Base-by-base conservation (phyloP, 2,329 filamentous ascomycete genomes). In the Lecanicillium sp. region DNA sequence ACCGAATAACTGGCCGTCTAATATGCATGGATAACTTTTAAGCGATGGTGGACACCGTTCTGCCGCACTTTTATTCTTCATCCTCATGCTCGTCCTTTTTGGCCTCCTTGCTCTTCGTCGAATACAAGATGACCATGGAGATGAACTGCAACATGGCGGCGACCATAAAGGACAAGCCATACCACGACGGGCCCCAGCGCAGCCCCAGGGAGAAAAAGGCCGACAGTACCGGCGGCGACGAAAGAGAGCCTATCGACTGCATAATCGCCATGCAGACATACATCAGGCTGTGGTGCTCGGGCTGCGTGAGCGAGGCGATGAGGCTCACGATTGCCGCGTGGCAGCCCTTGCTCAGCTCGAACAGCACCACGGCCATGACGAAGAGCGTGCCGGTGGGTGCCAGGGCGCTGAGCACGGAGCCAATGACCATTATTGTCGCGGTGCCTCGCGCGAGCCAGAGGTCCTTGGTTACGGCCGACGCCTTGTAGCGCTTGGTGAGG, bases 131-230 rank as follows among this genome's bases (percentile, higher is more conserved):
- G 22, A 27, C 9, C 20, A 35, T 17, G 3, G 33, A 35, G 7
- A 35, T 9, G 3, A n/a, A 14, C 33, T 27, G 33, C 33, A 35
- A 12, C 4, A 13, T 10, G 5, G 19, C 33, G 8, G 18, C 17
- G 18, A 27, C 39, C 20, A 41, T 15, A 13, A 41, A 41, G 4
- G 33, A 34, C 33, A 41, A 7, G 6, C 39, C 39, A 15, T 41
- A 41, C 39, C 39, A 41, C 11, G 39, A 32, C 39, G 32, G 20
- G 6, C 39, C 39, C n/a, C 12, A 15, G 5, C 17, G n/a, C n/a
- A 33, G 17, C n/a, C 30, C 30, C 30, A 33, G 9, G 4, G 30
- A n/a, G 17, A 33, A 33, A 17, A 33, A 10, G n/a, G n/a, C n/a
- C 17, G n/a, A n/a, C 6, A 33, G 17, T 17, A 33, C 6, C 17